phyloP scores from a whole-genome alignment of 148 eudicot species.

The Fagopyrum homotropicum region DNA sequence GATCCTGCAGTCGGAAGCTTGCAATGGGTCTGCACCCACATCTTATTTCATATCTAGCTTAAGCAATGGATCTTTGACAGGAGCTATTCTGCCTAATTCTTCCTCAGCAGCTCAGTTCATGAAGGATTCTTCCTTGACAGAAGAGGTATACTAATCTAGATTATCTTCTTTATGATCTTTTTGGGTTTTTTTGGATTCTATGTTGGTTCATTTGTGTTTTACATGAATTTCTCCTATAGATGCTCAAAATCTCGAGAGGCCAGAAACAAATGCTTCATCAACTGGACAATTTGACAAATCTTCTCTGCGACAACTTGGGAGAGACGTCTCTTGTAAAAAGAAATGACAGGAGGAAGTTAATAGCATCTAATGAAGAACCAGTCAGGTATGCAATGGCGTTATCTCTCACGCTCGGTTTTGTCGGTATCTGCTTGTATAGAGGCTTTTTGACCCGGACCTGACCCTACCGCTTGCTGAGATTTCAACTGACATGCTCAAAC shows the following conservation, averaged over 20 bases:
- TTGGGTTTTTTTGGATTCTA: too few species aligned
- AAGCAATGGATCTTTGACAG: conserved; percentile 64
- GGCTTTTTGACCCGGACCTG: conserved; percentile 43
- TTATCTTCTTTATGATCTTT: too few species aligned
- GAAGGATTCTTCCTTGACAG: conserved; percentile 53
- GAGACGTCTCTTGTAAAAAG: conserved; percentile 33
- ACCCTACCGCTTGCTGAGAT: conserved; percentile 11
- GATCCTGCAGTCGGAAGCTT: conserved; percentile 43
- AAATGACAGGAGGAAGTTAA: conserved; percentile 26
- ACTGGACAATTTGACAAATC: conserved; percentile 58
- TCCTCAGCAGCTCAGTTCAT: conserved; percentile 61
- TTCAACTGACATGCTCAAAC: neutral
- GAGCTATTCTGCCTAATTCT: conserved; percentile 49
- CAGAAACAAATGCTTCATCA: conserved; percentile 85
- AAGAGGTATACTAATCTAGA: conserved; percentile 49
- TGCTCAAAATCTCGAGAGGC: conserved; percentile 35
- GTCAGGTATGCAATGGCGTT: conserved; percentile 28
- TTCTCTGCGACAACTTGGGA: conserved; percentile 46
- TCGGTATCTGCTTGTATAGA: conserved; percentile 63
- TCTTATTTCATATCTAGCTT: conserved; percentile 69
- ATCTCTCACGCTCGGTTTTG: conserved; percentile 53
- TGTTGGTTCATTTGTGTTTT: too few species aligned
- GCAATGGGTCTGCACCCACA: conserved; percentile 75
- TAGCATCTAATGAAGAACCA: conserved; percentile 24
- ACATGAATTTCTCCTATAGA: too few species aligned